Percentiles rank a stretch among this genome's conserved stretches.
Evolutionary conservation across 2,329 filamentous ascomycete species (phyloP).

Genomic region (Grosmannia clavigera): DNA sequence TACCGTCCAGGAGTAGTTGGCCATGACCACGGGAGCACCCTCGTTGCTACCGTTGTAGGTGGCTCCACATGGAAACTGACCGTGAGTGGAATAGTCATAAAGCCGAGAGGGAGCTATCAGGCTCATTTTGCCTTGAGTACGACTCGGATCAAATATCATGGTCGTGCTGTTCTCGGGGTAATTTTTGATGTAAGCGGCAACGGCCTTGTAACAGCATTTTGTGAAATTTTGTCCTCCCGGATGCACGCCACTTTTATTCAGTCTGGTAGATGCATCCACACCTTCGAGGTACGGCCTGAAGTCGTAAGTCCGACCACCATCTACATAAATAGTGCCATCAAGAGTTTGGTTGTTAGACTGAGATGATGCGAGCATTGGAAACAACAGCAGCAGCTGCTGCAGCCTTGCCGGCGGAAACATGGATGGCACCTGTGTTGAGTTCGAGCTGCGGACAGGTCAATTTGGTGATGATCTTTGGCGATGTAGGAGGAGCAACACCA

Average conservation of each 20-base stretch:
- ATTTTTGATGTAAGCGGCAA: conserved; percentile 12
- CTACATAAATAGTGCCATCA: neutral
- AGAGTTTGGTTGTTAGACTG: neutral
- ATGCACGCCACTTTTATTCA: neutral
- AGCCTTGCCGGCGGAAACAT: neutral
- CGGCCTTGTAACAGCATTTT: conserved; percentile 16
- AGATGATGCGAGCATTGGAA: no score
- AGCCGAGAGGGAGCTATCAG: no score
- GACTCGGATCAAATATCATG: neutral
- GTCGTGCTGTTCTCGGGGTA: no score
- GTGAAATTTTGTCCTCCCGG: conserved; percentile 16
- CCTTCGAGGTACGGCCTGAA: no score
- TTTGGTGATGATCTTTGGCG: neutral
- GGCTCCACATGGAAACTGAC: conserved; percentile 16
- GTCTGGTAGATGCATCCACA: neutral
- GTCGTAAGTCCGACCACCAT: no score
- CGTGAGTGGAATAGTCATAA: neutral
- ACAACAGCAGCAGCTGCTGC: neutral
- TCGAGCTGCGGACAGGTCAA: neutral
- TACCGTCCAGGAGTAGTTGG: conserved; percentile 12
- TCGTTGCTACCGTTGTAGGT: conserved; percentile 9
- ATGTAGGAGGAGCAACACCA: neutral
- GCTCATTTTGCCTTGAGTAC: no score
- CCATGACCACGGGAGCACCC: conserved; percentile 13
- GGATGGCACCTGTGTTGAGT: neutral